Evolutionary conservation across 202 grass and related monocot species (phyloP), one percentile per base, ranked within the genome.

Genomic region (Bolboschoenoplectus hybrid): DNA sequence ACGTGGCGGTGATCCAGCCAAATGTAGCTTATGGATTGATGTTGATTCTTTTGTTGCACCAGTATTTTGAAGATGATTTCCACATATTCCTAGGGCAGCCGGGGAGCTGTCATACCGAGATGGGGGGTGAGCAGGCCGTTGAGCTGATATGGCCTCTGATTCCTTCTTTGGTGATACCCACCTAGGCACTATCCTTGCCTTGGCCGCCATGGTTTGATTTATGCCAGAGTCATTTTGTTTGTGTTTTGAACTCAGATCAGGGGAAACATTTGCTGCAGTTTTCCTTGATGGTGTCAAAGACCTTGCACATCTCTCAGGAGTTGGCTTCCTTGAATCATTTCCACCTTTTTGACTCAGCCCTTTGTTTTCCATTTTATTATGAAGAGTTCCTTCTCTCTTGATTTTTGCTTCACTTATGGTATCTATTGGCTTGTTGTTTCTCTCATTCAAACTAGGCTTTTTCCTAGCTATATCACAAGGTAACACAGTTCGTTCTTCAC

Each of bases 131-230:
- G 80, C 89, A 82, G 93, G 93, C 68, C 85, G 87, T 87, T 90
- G 67, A 72, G 91, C 86, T 89, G 91, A 89, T 50, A 49, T 86
- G 78, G 90, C 87, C 80, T 90, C 88, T 72, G 93, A 94, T 76
- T 89, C 90, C 85, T 90, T 94, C 46, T 89, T 92, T 80, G 91
- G 93, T 81, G 93, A 98, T 68, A 94, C 82, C 93, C 93, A 98
- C 87, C 93, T 88, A 16, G 39, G 67, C 82, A 94, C 83, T 85
- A 86, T 87, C 85, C 90, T 95, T 76, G 82, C 86, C 89, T 82
- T 93, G 47, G 56, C 45, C 12, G 41, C 68, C 61, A 83, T 92
- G 75, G 76, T 83, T 85, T 89, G 85, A 36, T 89, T 87, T 85
- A 76, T 63, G 32, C 43, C 61, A 73, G 77, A 80, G 56, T 87